Percentiles rank a stretch among this genome's conserved stretches.
Conservation (phyloP, 176 grass and related monocot genomes). For the Musa troglodytarum region DNA sequence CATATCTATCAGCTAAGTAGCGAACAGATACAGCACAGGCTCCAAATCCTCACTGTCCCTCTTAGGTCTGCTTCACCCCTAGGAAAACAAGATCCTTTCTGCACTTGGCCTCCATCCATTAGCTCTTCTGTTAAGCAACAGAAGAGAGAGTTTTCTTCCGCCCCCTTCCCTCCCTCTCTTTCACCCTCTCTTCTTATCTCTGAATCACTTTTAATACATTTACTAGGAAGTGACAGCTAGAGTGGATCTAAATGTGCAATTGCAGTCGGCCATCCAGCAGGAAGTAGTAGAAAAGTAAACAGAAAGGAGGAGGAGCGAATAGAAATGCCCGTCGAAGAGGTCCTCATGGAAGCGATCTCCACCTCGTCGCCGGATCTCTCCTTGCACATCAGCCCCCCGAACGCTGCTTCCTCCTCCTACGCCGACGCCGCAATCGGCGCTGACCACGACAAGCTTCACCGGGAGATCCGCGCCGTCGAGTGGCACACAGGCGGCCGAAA, state of each 20-base stretch:
- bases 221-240: no score
- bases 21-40: neutral
- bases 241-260: no score
- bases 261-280: no score
- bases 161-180: neutral
- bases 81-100: neutral
- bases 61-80: neutral
- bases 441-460: neutral
- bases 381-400: constrained; percentile 32
- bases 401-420: neutral
- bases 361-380: constrained; percentile 26
- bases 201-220: no score
- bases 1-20: neutral
- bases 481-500: constrained; percentile 4
- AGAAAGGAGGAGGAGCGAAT: neutral
- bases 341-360: constrained; percentile 27
- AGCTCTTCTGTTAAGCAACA: neutral
- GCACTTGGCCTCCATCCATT: neutral
- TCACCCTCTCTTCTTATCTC: neutral
- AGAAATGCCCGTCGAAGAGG: neutral
- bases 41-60: neutral
- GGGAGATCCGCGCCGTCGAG: neutral
- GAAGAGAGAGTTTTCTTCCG: neutral
- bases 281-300: no score
- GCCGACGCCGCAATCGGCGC: neutral